Evolutionary conservation across 352 stramenopile genomes (phyloP), one percentile per base, ranked within the genome.

Genomic region (Pythium dissimile): DNA sequence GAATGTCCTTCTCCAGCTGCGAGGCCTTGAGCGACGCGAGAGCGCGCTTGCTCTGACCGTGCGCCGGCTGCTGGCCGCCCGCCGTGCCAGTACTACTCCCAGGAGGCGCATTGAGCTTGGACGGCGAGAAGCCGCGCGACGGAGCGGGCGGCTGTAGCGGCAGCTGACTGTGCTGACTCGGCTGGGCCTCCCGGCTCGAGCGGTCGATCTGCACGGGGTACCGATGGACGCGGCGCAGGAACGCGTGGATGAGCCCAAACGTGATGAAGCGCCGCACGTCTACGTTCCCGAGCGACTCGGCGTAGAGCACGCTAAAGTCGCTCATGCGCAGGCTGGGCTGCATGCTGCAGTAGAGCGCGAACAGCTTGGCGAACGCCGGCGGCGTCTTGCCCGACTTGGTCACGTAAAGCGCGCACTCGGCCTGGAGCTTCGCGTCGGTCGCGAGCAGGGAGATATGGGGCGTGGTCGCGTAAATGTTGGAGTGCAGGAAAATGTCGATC

Each of bases 401-500:
- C 47, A 95, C 82, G 66, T 95, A 95, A 53, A 80, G 60, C 10
- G 85, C 73, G 41, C 85, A 95, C 41, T 87, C 82, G 13, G 71
- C 77, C 60, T 92, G 82, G 13, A 95, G 61, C 58, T 84, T 78
- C 2, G 62, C 45, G 24, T 93, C 74, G 30, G 75, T 80, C 8
- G 80, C 75, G 18, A 95, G 64, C 5, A 53, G 42, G 12, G 75
- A 62, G 41, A 95, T 91, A 48, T 76, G 73, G 20, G 69, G 66
- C 4, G 82, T 91, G 10, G 75, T 87, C 7, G 77, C 73, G 66
- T 96, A 97, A 42, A 95, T 92, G 66, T 97, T 97, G 10, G 82
- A 89, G 69, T 96, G 84, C 39, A 94, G 64, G 54, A 97, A 97
- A 58, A 97, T 95, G 59, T 97, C 88, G 43, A 95, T 92, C 62